Percentiles rank a stretch among this genome's conserved stretches.
Conservation (phyloP, 2,329 filamentous ascomycete genomes). For the Aspergillus tubingensis region DNA sequence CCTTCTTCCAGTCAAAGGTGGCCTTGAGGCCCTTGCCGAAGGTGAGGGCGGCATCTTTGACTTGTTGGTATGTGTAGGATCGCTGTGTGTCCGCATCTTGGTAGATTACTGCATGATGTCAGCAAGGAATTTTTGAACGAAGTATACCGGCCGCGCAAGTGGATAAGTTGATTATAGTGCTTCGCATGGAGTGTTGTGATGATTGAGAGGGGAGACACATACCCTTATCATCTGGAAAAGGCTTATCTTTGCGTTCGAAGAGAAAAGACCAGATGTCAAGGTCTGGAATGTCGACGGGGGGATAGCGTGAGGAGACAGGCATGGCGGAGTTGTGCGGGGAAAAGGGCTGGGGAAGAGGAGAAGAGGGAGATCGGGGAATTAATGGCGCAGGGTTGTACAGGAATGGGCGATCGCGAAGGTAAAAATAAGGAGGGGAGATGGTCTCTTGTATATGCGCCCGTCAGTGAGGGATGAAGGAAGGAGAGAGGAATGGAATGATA, state of each 20-base stretch:
- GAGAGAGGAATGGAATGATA: background rate
- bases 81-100: slow-evolving; percentile 70
- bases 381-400: too few relatives aligned
- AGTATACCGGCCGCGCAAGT: background rate
- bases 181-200: too few relatives aligned
- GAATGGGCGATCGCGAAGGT: too few relatives aligned
- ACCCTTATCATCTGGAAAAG: slow-evolving; percentile 75
- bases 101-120: slow-evolving; percentile 66
- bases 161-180: too few relatives aligned
- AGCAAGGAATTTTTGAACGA: slow-evolving; percentile 3
- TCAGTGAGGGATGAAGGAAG: background rate
- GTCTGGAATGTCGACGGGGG: slow-evolving; percentile 68
- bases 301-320: slow-evolving; percentile 69
- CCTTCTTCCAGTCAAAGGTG: slow-evolving; percentile 75
- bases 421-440: background rate
- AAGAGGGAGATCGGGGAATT: too few relatives aligned
- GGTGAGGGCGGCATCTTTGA: slow-evolving; percentile 66
- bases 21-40: slow-evolving; percentile 80
- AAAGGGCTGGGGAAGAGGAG: slow-evolving; percentile 6
- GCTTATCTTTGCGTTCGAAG: slow-evolving; percentile 67
- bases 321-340: slow-evolving; percentile 50
- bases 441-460: background rate
- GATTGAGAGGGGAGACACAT: slow-evolving; percentile 19
- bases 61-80: slow-evolving; percentile 69
- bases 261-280: slow-evolving; percentile 77